phyloP scores from a whole-genome alignment of 345 rosid species.

The Arabidopsis arenosa region DNA sequence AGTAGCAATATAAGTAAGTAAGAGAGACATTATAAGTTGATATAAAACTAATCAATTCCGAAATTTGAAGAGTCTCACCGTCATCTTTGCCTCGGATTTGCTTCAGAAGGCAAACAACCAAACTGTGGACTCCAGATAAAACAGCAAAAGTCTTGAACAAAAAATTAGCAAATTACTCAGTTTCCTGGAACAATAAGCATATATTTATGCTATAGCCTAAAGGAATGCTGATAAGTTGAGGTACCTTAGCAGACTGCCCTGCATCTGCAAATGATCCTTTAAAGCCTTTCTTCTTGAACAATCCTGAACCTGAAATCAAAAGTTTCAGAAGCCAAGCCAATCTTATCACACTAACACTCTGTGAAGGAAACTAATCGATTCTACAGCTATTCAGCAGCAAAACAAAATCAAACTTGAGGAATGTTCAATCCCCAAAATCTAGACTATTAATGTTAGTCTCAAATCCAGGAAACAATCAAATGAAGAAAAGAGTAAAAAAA shows the following conservation, averaged over 20 bases:
- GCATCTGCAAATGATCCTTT: conserved; percentile 84
- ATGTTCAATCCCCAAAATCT: neutral
- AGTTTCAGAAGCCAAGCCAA: conserved; percentile 28
- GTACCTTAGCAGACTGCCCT: conserved; percentile 89
- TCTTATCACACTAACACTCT: conserved; percentile 8
- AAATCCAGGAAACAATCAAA: neutral
- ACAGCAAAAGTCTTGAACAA: conserved; percentile 58
- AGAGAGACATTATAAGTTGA: conserved; percentile 14
- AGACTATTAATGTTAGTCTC: no score
- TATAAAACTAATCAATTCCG: neutral
- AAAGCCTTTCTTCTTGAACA: conserved; percentile 79
- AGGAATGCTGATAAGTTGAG: neutral
- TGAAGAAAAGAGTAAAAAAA: neutral
- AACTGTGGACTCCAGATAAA: conserved; percentile 49
- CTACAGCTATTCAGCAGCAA: neutral
- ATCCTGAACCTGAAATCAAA: conserved; percentile 68
- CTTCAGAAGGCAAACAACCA: conserved; percentile 65
- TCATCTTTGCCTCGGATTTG: conserved; percentile 94
- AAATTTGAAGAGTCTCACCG: conserved; percentile 52
- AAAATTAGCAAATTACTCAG: conserved; percentile 32
- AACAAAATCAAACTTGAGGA: neutral
- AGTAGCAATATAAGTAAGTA: neutral
- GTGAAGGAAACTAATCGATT: neutral
- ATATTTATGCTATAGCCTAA: conserved; percentile 10
- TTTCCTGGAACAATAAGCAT: neutral